phyloP scores from a whole-genome alignment of 257 asterid species.

The Hygrophila difformis region DNA sequence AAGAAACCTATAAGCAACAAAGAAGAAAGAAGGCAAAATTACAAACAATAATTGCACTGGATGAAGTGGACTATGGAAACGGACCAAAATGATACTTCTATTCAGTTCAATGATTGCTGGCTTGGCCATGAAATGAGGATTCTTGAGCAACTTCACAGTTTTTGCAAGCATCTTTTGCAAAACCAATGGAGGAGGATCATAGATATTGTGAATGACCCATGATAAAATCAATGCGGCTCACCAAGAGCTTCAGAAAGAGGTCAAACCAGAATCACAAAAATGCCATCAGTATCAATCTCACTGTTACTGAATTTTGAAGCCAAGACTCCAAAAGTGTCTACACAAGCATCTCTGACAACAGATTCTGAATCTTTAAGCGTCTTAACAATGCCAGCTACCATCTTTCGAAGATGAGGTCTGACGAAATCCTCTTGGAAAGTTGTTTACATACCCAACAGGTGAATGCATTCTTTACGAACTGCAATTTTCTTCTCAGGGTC shows the following conservation, averaged over 20 bases:
- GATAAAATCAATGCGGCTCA: slow-evolving; percentile 88
- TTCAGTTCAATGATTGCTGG: slow-evolving; percentile 88
- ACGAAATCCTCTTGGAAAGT: slow-evolving; percentile 48
- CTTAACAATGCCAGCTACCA: slow-evolving; percentile 75
- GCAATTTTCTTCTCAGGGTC: slow-evolving; percentile 72
- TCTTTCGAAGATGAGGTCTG: slow-evolving; percentile 67
- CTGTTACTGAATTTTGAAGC: slow-evolving; percentile 62
- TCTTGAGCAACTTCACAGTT: slow-evolving; percentile 75
- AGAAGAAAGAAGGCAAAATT: no score
- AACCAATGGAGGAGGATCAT: slow-evolving; percentile 61
- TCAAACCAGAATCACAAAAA: slow-evolving; percentile 64
- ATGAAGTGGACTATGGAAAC: no score
- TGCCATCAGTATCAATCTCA: slow-evolving; percentile 48
- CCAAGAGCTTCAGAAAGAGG: slow-evolving; percentile 93
- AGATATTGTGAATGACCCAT: slow-evolving; percentile 64
- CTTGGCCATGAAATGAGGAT: slow-evolving; percentile 91
- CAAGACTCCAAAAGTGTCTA: slow-evolving; percentile 67
- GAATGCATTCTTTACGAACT: slow-evolving; percentile 86
- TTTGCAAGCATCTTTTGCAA: slow-evolving; percentile 83
- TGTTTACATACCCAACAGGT: slow-evolving; percentile 65
- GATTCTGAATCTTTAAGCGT: slow-evolving; percentile 85
- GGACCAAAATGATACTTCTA: slow-evolving; percentile 82
- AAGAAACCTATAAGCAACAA: no score
- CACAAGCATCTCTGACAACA: slow-evolving; percentile 73
- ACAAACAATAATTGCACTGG: no score